Conservation (phyloP, 306 rosid species). For the Begonia fuchsioides region DNA sequence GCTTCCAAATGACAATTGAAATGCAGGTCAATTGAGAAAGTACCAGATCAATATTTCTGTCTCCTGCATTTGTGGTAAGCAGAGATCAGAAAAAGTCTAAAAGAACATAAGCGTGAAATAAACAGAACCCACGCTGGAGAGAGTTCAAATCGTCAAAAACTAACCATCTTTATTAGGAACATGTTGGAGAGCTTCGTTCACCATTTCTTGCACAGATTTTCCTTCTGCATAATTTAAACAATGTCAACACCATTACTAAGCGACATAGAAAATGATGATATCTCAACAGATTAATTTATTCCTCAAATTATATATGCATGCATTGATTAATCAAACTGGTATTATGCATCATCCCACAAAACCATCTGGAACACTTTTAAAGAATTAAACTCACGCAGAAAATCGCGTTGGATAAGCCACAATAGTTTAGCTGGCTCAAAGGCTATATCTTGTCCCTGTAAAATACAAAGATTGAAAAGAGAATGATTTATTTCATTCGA, state of each 20-base stretch:
- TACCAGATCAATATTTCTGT: conserved; percentile 87
- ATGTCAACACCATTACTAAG: background rate
- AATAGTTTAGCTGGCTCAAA: conserved; percentile 97
- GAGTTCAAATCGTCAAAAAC: conserved; percentile 14
- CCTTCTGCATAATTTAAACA: conserved; percentile 45
- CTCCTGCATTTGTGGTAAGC: conserved; percentile 49
- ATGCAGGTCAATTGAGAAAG: conserved; percentile 15
- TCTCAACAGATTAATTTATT: no score
- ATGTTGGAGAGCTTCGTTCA: conserved; percentile 65
- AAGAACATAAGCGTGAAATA: conserved; percentile 4
- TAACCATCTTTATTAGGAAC: conserved; percentile 74
- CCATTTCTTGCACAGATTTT: conserved; percentile 89
- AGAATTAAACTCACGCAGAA: conserved; percentile 55
- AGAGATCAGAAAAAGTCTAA: conserved; percentile 18
- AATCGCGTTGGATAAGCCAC: conserved; percentile 99
- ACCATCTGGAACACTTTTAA: no score
- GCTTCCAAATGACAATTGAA: conserved; percentile 10
- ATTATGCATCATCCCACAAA: no score
- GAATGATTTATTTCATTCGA: no score
- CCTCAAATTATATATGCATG: no score
- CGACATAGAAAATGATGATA: no score
- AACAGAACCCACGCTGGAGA: conserved; percentile 5
- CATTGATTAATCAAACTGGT: no score
- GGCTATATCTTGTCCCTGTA: conserved; percentile 89
- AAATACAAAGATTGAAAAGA: conserved; percentile 7